A percentile compares a stretch with the other conserved stretches of the same genome.
phyloP scores from a whole-genome alignment of 352 stramenopile species.

The Phytophthora agathidicida region DNA sequence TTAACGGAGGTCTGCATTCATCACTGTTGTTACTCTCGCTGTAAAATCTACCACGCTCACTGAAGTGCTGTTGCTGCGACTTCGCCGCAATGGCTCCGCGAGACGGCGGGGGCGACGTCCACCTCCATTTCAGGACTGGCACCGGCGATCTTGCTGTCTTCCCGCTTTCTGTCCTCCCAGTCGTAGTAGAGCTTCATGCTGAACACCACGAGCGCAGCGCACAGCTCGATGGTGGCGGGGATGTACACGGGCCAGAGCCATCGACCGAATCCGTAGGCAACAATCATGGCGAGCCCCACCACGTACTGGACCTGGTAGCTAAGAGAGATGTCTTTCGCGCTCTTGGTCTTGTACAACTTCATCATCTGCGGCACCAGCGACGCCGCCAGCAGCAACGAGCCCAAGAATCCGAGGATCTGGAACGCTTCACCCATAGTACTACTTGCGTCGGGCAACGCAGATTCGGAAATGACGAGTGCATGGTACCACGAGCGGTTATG shows the following conservation, averaged over 20 bases:
- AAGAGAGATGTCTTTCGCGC: slow-evolving; percentile 54
- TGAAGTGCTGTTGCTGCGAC: background rate
- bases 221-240: slow-evolving; percentile 47
- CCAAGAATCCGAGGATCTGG: slow-evolving; percentile 52
- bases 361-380: slow-evolving; percentile 51
- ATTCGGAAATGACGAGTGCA: slow-evolving; percentile 11
- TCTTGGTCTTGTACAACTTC: slow-evolving; percentile 64
- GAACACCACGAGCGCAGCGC: slow-evolving; percentile 41
- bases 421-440: slow-evolving; percentile 32
- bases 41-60: background rate
- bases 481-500: background rate
- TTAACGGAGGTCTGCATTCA: background rate
- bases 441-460: slow-evolving; percentile 9
- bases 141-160: slow-evolving; percentile 16
- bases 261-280: slow-evolving; percentile 54
- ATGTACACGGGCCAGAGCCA: slow-evolving; percentile 67
- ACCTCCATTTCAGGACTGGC: slow-evolving; percentile 31
- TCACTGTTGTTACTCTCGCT: slow-evolving; percentile 1
- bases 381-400: slow-evolving; percentile 48
- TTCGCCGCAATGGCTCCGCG: slow-evolving; percentile 14
- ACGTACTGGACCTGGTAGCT: slow-evolving; percentile 52
- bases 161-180: slow-evolving; percentile 17
- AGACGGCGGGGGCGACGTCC: slow-evolving; percentile 16
- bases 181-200: slow-evolving; percentile 58
- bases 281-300: slow-evolving; percentile 42